Conservation (phyloP, 148 eudicot genomes). For the Cornus controversa region DNA sequence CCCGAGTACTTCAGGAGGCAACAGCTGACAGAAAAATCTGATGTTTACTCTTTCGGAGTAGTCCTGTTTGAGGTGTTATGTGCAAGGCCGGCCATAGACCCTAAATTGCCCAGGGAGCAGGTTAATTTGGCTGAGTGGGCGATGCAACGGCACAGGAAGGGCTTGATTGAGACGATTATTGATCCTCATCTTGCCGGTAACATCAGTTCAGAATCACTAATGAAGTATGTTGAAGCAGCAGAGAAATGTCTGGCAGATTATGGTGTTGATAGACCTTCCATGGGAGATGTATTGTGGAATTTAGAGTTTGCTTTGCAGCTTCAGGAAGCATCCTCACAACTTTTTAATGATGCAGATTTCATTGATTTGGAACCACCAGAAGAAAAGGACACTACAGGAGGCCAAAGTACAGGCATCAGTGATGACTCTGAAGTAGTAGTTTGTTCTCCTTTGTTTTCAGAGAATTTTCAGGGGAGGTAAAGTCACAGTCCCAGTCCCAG, state of each 20-base stretch:
- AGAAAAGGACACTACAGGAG: neutral
- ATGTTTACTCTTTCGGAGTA: constrained; percentile 68
- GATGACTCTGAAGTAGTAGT: constrained; percentile 40
- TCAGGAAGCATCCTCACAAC: constrained; percentile 45
- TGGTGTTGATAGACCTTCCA: constrained; percentile 66
- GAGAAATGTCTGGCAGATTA: constrained; percentile 69
- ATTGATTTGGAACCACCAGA: constrained; percentile 27
- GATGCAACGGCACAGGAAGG: constrained; percentile 49
- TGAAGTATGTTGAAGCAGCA: constrained; percentile 56
- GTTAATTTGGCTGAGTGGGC: constrained; percentile 79
- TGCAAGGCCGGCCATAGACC: constrained; percentile 63
- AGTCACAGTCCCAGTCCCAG: neutral
- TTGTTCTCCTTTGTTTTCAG: constrained; percentile 42
- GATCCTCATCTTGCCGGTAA: constrained; percentile 50
- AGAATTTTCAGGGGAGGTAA: constrained; percentile 54
- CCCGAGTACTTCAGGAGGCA: constrained; percentile 67
- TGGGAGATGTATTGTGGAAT: constrained; percentile 74
- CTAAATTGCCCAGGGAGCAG: constrained; percentile 51
- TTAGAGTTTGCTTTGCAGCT: constrained; percentile 66
- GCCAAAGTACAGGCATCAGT: constrained; percentile 4
- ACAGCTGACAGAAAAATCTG: constrained; percentile 64
- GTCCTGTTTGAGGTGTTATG: constrained; percentile 56
- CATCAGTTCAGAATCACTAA: constrained; percentile 37
- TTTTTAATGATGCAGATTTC: constrained; percentile 25
- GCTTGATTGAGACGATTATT: constrained; percentile 38